Evolutionary conservation across 2,329 filamentous ascomycete genomes (phyloP), one percentile per base, ranked within the genome.

Genomic region (Sclerotinia minor): DNA sequence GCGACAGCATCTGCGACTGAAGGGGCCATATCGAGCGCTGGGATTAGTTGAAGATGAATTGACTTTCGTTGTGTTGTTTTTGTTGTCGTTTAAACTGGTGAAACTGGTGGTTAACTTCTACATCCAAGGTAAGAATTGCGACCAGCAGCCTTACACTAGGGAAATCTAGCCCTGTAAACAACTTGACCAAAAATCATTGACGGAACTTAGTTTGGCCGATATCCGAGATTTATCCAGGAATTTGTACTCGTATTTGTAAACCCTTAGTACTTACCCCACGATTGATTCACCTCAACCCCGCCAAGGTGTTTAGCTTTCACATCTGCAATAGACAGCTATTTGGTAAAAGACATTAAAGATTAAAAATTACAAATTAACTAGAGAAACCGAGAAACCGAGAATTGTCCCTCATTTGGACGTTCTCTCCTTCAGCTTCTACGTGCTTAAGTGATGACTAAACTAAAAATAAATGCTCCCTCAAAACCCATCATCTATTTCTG

Each of bases 1-100:
- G 82, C 80, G 52, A 81, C 79, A 72, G 82, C 78, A 78, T 86
- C 84, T 5, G 73, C 71, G 67, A 75, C 74, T 69, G 75, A 73
- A 52, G 76, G 75, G 32, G 75, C 76, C 76, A 78, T 78, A 11
- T 47, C 72, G 61, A 41, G 35, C 50, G 29, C 35, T 29, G 24
- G 13, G 5, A 50, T 6, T 38, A 1, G 13, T 55, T 26, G 47
- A 29, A 41, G 65, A 45, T 57, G 49, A 47, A 55, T 19, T 38
- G 21, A 2, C 32, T 26, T 26, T 38, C 21, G 19, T 38, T 26
- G 29, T 19, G 52, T 64, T 35, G 53, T 59, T 58, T 32, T n/a
- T 63, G 64, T 59, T 47, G 44, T 38, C 50, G 29, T 38, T 61
- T 61, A 21, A 61, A 29, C 41, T 64, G 47, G 17, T 29, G n/a